Conservation (phyloP, 257 asterid species). For the Fraxinus cuspidata region DNA sequence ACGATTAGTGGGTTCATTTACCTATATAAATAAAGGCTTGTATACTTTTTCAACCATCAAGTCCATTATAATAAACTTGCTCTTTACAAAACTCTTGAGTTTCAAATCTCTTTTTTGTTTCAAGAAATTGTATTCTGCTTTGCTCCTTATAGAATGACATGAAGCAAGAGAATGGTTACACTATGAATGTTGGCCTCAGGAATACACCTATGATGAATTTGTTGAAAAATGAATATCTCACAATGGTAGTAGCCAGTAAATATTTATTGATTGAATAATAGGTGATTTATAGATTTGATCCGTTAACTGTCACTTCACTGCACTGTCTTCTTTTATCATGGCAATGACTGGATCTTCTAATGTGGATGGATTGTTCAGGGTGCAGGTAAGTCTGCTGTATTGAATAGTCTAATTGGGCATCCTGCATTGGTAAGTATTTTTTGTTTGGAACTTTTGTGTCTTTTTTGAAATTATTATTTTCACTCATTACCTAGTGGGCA, state of each 20-base stretch:
- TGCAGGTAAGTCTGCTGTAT: constrained; percentile 95
- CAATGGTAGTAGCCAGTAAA: background rate
- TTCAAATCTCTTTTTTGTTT: too few species aligned
- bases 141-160: background rate
- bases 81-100: too few species aligned
- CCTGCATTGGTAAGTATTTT: constrained; percentile 80
- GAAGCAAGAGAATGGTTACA: background rate
- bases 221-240: background rate
- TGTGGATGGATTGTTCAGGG: constrained; percentile 54
- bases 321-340: background rate
- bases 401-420: constrained; percentile 95
- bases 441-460: background rate
- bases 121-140: too few species aligned
- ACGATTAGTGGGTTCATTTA: too few species aligned
- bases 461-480: constrained; percentile 9
- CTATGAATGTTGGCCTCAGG: background rate
- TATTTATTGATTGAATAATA: background rate
- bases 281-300: background rate
- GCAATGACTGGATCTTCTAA: background rate
- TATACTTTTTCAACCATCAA: too few species aligned
- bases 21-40: too few species aligned
- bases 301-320: background rate
- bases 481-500: constrained; percentile 5
- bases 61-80: too few species aligned
- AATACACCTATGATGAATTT: background rate